Percentiles rank a stretch among this genome's conserved stretches.
Evolutionary conservation across 345 rosid species (phyloP).

Genomic region (Pistacia atlantica): DNA sequence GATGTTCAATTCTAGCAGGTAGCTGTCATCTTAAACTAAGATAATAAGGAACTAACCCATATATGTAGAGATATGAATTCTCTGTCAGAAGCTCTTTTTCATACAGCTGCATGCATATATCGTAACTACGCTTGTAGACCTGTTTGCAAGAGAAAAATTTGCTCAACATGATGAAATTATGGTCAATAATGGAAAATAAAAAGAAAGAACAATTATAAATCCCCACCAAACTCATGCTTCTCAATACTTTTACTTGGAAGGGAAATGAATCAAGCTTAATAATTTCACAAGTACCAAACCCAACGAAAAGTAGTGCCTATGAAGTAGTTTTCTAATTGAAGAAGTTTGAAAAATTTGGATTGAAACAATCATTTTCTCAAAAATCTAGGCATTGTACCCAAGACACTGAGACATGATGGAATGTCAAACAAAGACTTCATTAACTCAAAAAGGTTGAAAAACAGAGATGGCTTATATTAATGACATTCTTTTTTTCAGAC

Average conservation of each 20-base stretch:
- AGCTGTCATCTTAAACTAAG: slow-evolving; percentile 2
- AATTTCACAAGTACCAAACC: neutral
- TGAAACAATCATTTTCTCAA: neutral
- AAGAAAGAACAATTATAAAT: neutral
- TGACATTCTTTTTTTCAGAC: neutral
- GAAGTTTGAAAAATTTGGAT: neutral
- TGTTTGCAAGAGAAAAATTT: slow-evolving; percentile 32
- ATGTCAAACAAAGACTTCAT: neutral
- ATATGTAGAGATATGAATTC: slow-evolving; percentile 68
- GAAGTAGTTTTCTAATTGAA: neutral
- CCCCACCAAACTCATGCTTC: neutral
- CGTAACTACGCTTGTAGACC: slow-evolving; percentile 88
- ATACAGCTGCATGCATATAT: slow-evolving; percentile 77
- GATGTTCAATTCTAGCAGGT: slow-evolving; percentile 3
- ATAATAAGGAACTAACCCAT: slow-evolving; percentile 59
- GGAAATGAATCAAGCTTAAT: neutral
- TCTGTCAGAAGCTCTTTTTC: slow-evolving; percentile 84
- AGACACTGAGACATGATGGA: neutral
- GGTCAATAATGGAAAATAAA: neutral
- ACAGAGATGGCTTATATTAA: too few species aligned
- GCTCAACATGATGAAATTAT: slow-evolving; percentile 2
- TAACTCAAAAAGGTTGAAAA: too few species aligned
- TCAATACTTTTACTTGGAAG: neutral
- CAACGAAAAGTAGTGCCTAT: neutral
- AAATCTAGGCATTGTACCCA: neutral